Evolutionary conservation across 768 basidiomycete species (phyloP), one percentile per base, ranked within the genome.

Genomic region (Boletus edulis): DNA sequence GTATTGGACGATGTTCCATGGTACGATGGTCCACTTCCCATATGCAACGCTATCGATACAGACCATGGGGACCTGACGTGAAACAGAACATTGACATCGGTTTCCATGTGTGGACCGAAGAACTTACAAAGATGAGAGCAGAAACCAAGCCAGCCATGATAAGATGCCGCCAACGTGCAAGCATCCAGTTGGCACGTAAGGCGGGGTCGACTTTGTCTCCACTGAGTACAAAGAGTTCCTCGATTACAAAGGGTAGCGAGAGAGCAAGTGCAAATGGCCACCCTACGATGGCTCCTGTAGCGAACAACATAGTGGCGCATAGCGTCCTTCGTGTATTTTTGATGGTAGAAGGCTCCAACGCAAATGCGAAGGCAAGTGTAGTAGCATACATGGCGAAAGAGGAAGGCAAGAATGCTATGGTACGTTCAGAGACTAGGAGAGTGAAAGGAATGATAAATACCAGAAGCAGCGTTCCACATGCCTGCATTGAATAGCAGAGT

Each of bases 261-360:
- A 98, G 78, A 1, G 91, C 85, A 17, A 94, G 78, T n/a, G 91
- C 79, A 69, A 99, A 99, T 7, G 97, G 97, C 97, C 97, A 99
- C 6, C 96, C 97, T 34, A 98, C 81, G 47, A 98, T 82, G 2
- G 86, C 91, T 6, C 92, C 95, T 7, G 84, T 67, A 2, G 91
- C 92, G 67, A 94, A 91, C 46, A 79, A 72, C 44, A 87, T 55
- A 0, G 90, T 90, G 0, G 89, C 84, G 9, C 78, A 72, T 27
- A 88, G 68, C 11, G 88, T 86, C 34, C 88, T 78, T 44, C 75
- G 75, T 56, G 74, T 67, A 64, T 86, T 80, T 39, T 67, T 64
- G 57, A 75, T 65, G 61, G 78, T 84, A 0, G 87, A 75, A 5
- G 87, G 84, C 41, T 78, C 75, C 41, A 89, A 67, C 3, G 81